Evolutionary conservation across 208 protist genomes (phyloP).

Genomic region (Acanthamoeba lugdunensis): DNA sequence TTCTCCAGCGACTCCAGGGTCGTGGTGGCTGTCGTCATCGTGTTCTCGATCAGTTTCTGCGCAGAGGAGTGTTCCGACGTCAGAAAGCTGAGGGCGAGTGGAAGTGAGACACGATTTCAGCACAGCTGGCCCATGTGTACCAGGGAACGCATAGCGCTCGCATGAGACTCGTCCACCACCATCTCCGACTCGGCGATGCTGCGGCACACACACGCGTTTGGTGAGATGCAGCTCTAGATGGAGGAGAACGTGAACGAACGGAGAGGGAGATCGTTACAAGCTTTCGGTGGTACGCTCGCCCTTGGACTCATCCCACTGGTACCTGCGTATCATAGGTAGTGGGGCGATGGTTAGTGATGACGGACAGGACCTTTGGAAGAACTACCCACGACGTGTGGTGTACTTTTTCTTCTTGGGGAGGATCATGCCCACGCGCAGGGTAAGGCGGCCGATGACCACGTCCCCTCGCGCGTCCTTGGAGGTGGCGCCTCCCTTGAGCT

Average conservation of each 20-base stretch:
- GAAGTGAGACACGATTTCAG: not conserved
- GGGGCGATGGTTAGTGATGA: too few species aligned
- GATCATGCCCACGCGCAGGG: not conserved
- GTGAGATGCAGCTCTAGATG: not conserved
- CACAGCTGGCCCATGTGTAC: not conserved
- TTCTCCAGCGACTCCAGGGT: not conserved
- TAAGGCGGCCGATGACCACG: not conserved
- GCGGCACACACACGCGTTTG: not conserved
- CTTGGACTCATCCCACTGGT: not conserved
- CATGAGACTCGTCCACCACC: conserved; percentile 1
- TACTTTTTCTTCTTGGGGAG: conserved; percentile 43
- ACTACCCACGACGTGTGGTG: not conserved
- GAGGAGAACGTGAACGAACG: too few species aligned
- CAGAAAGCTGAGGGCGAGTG: too few species aligned
- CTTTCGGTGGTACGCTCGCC: conserved; percentile 10
- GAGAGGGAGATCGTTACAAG: not conserved
- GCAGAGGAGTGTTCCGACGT: not conserved
- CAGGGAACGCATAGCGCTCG: conserved; percentile 14
- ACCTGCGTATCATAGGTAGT: not conserved
- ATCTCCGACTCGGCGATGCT: conserved; percentile 14
- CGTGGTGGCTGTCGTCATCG: not conserved
- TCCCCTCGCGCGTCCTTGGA: not conserved
- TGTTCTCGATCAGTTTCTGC: conserved; percentile 21
- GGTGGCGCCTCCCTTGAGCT: not conserved
- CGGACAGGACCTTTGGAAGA: not conserved